These are phyloP conservation scores for Tephrocybe sp. DNA, from an alignment of 768 basidiomycete species.

Conservation along the genomic window DNA sequence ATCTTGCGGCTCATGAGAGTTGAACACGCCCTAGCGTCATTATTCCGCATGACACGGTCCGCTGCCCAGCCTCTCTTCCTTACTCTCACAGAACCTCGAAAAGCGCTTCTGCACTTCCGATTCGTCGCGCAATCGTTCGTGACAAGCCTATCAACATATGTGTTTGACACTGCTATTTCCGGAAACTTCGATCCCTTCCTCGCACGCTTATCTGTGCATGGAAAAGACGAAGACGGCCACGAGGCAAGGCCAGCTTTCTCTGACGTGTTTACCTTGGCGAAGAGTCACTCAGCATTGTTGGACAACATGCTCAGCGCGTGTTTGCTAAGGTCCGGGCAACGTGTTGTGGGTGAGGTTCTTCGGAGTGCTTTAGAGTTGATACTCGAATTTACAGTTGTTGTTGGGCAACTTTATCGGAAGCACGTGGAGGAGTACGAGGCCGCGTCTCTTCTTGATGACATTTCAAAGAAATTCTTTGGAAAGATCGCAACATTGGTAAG, in stretches of 20 bases:
- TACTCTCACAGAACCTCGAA: constrained; percentile 51
- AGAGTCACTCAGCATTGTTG: constrained; percentile 64
- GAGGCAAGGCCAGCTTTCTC: constrained; percentile 35
- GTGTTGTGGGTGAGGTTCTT: constrained; percentile 62
- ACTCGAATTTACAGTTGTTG: constrained; percentile 65
- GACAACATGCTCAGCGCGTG: constrained; percentile 80
- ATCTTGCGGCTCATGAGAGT: constrained; percentile 79
- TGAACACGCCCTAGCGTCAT: constrained; percentile 62
- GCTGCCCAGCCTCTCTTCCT: constrained; percentile 52
- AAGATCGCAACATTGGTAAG: constrained; percentile 63
- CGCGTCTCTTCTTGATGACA: constrained; percentile 51
- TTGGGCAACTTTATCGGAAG: constrained; percentile 57
- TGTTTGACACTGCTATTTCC: constrained; percentile 81
- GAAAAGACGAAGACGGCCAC: constrained; percentile 8
- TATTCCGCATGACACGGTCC: constrained; percentile 62
- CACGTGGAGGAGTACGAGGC: constrained; percentile 66
- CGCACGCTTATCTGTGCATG: constrained; percentile 30
- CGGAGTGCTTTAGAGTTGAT: constrained; percentile 63
- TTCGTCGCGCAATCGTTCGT: constrained; percentile 76
- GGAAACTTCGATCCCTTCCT: constrained; percentile 77
- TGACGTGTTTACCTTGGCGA: constrained; percentile 75
- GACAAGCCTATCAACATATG: constrained; percentile 62
- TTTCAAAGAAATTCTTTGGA: constrained; percentile 51
- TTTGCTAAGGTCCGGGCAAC: constrained; percentile 67
- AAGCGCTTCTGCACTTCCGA: constrained; percentile 64